These are phyloP conservation scores for Posidonia australis DNA, from an alignment of 106 monocot species.

Conservation along the genomic window DNA sequence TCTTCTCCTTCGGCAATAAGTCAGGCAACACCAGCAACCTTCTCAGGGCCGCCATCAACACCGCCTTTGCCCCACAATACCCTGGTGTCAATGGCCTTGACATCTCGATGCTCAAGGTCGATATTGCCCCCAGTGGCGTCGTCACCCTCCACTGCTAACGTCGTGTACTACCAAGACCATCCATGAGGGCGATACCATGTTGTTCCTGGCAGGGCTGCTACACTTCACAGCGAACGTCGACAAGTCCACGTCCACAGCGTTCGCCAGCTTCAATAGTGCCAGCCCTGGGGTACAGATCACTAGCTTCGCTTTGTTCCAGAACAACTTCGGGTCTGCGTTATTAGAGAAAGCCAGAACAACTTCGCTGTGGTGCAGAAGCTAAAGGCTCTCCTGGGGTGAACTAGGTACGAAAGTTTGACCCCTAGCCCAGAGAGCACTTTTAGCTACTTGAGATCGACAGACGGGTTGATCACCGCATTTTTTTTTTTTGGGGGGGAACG, in stretches of 20 bases:
- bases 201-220: not conserved
- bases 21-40: not conserved
- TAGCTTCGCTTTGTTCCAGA: not conserved
- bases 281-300: not conserved
- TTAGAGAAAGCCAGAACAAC: not conserved
- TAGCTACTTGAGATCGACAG: too few species aligned
- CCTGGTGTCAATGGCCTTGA: constrained; percentile 3
- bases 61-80: not conserved
- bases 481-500: too few species aligned
- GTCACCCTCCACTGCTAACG: not conserved
- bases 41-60: not conserved
- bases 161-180: not conserved
- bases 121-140: not conserved
- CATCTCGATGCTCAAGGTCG: not conserved
- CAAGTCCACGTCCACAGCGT: not conserved
- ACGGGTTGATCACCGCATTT: too few species aligned
- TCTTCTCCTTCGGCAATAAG: not conserved
- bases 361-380: not conserved
- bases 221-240: not conserved
- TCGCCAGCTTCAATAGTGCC: not conserved
- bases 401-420: not conserved
- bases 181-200: not conserved
- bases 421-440: too few species aligned
- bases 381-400: constrained; percentile 1
- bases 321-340: not conserved